Evolutionary conservation across 345 rosid genomes (phyloP).

Genomic region (Triadica sebifera): DNA sequence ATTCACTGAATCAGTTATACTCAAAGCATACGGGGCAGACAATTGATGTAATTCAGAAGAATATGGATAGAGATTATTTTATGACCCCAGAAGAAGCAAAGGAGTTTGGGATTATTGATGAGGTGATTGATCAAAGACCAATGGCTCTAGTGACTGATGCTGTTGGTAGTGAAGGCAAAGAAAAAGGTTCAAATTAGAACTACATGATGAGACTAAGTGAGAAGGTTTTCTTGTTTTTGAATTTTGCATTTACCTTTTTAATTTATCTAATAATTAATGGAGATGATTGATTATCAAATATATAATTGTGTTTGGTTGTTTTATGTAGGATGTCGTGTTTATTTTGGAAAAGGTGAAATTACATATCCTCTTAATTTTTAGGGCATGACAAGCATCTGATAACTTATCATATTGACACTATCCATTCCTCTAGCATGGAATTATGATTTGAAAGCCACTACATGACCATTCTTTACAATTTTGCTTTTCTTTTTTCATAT

Average conservation of each 20-base stretch:
- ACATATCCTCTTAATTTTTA: not conserved
- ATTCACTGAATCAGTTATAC: constrained; percentile 68
- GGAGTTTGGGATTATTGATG: constrained; percentile 93
- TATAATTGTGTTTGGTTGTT: not conserved
- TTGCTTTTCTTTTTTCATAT: not conserved
- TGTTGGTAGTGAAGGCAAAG: constrained; percentile 57
- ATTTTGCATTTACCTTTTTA: not conserved
- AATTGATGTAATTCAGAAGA: constrained; percentile 66
- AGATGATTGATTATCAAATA: not conserved
- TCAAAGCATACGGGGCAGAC: constrained; percentile 76
- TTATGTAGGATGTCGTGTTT: not conserved
- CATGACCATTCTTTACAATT: not conserved
- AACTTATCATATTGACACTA: not conserved
- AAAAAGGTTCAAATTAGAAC: constrained; percentile 54
- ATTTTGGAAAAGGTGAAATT: not conserved
- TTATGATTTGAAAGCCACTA: not conserved
- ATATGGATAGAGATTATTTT: constrained; percentile 96
- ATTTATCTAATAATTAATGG: not conserved
- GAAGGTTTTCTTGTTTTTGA: constrained; percentile 1
- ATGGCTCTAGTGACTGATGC: constrained; percentile 80
- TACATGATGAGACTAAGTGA: constrained; percentile 7
- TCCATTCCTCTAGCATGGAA: not conserved
- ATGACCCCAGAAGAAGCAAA: constrained; percentile 95
- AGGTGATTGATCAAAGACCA: constrained; percentile 87
- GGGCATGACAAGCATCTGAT: not conserved